Evolutionary conservation across 192 early-diverging fungal species (phyloP).

Genomic region (Anaeromyces robustus): DNA sequence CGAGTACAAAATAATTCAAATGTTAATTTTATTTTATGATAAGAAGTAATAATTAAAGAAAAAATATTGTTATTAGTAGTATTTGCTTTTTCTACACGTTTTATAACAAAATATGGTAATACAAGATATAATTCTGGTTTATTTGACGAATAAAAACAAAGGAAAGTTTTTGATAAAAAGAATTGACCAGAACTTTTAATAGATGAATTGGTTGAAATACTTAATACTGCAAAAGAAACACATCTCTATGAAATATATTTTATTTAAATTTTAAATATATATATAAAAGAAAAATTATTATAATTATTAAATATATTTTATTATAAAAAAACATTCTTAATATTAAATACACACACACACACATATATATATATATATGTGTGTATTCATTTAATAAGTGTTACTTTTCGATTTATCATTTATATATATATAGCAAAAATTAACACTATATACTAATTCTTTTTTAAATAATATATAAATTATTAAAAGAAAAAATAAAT

Average conservation of each 20-base stretch:
- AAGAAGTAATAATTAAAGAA: slow-evolving; percentile 67
- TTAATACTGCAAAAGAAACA: background rate
- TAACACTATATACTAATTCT: too few relatives aligned
- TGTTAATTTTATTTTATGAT: slow-evolving; percentile 78
- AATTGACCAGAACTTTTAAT: slow-evolving; percentile 33
- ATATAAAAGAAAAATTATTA: slow-evolving; percentile 24
- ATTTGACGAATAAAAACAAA: slow-evolving; percentile 61
- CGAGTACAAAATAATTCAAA: slow-evolving; percentile 62
- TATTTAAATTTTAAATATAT: too few relatives aligned
- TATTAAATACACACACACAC: too few relatives aligned
- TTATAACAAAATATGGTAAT: slow-evolving; percentile 77
- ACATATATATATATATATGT: too few relatives aligned
- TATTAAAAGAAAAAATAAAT: slow-evolving; percentile 30
- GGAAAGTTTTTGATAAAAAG: slow-evolving; percentile 74
- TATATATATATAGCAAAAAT: too few relatives aligned
- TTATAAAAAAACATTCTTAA: too few relatives aligned
- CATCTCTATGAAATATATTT: background rate
- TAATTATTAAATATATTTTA: slow-evolving; percentile 22
- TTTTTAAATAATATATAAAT: too few relatives aligned
- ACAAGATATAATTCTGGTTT: slow-evolving; percentile 56
- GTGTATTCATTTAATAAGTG: too few relatives aligned
- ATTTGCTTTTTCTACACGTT: slow-evolving; percentile 76
- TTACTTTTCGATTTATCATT: too few relatives aligned
- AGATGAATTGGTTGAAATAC: background rate
- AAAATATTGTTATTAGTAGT: slow-evolving; percentile 34